phyloP scores from a whole-genome alignment of 257 asterid genomes.

The Solanum lycopersicoides region DNA sequence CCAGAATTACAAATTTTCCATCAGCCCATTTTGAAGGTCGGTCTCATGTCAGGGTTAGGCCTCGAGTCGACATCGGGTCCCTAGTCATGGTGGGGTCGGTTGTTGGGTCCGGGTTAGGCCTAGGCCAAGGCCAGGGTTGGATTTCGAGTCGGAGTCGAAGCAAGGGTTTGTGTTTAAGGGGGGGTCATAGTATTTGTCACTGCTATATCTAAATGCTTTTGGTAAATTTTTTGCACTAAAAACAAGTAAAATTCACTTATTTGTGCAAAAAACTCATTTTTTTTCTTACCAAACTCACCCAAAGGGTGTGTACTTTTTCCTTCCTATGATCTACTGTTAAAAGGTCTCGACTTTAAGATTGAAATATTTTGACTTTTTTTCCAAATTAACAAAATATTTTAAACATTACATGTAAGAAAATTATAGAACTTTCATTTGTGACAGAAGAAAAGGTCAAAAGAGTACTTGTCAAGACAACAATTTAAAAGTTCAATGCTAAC shows the following conservation, averaged over 20 bases:
- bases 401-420: neutral
- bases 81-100: neutral
- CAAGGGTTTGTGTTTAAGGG: neutral
- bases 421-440: neutral
- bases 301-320: neutral
- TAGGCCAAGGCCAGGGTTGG: neutral
- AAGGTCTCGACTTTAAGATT: neutral
- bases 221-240: neutral
- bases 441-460: neutral
- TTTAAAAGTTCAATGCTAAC: neutral
- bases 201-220: neutral
- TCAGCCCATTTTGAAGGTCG: neutral
- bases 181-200: neutral
- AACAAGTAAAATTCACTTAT: neutral
- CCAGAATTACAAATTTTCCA: neutral
- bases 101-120: neutral
- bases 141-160: neutral
- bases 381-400: neutral
- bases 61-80: too few relatives aligned
- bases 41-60: neutral
- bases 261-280: neutral
- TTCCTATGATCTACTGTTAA: neutral
- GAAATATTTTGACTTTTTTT: neutral
- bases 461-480: neutral
- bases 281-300: neutral